Percentiles rank a stretch among this genome's conserved stretches.
Conservation (phyloP, 108 stramenopile species). For the Pseudonitzschia multistriata region DNA sequence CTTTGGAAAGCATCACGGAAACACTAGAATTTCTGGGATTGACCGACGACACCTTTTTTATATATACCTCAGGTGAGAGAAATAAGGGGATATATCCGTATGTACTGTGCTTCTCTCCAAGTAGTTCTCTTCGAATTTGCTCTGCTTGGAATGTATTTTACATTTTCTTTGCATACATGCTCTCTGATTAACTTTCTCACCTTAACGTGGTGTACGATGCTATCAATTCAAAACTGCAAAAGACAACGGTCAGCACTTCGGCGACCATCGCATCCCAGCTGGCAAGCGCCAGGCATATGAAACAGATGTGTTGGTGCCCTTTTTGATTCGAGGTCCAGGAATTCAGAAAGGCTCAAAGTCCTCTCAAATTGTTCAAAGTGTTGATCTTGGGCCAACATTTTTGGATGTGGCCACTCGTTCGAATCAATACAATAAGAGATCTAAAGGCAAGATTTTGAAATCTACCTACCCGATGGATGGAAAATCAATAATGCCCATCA, state of each 20-base stretch:
- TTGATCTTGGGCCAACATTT: slow-evolving; percentile 30
- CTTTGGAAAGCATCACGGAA: slow-evolving; percentile 14
- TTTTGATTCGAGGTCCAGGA: slow-evolving; percentile 26
- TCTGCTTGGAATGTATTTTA: background rate
- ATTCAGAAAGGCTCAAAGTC: slow-evolving; percentile 11
- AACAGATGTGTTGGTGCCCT: slow-evolving; percentile 27
- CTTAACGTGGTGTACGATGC: background rate
- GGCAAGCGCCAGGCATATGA: slow-evolving; percentile 33
- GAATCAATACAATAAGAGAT: background rate
- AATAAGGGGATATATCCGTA: background rate
- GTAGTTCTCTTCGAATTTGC: background rate
- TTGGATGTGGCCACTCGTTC: slow-evolving; percentile 16
- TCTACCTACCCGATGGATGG: slow-evolving; percentile 10
- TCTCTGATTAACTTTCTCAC: background rate
- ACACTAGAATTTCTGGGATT: slow-evolving; percentile 6
- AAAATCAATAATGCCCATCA: slow-evolving; percentile 1
- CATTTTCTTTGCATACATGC: background rate
- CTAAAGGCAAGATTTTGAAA: background rate
- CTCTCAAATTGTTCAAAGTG: slow-evolving; percentile 13
- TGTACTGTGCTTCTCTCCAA: background rate
- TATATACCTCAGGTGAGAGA: slow-evolving; percentile 17
- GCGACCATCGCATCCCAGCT: slow-evolving; percentile 20
- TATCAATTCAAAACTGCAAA: background rate
- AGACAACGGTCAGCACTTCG: slow-evolving; percentile 30
- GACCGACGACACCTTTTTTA: slow-evolving; percentile 13